Base-by-base conservation (phyloP, 2,329 filamentous ascomycete species). In the Aureobasidium namibiae region DNA sequence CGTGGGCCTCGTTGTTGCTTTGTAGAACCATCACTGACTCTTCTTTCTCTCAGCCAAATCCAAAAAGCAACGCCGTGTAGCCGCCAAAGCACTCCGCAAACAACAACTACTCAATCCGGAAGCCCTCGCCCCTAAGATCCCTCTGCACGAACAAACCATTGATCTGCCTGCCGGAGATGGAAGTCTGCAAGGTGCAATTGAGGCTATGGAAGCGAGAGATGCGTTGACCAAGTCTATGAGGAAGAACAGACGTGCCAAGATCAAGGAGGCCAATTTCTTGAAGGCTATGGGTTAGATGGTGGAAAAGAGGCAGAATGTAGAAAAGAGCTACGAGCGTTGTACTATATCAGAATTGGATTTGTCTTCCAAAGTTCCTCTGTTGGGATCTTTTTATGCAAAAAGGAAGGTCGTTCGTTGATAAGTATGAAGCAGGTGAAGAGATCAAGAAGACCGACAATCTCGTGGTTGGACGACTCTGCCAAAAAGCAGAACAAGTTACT, bases 211-310 rank as follows among this genome's bases (percentile, higher is more conserved):
- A 31, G 78, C 82, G 69, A 78, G 88, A 69, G 78, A 80, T 63
- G 83, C 85, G 66, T 76, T 92, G 67, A 87, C 80, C 64, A 82
- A 79, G 74, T 85, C 84, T 34, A 85, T 91, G 87, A 82, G 89
- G 68, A 82, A 82, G 71, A 87, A 90, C 77, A 80, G 89, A 70
- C 83, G 86, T 74, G 82, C 82, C 61, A 82, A 80, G 74, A 94
- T 94, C 69, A 92, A 92, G 83, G 89, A 94, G 79, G 76, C 75
- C 70, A 94, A 94, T 76, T 94, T 91, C 80, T 82, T 94, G 74
- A 89, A 87, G 81, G 83, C 84, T 44, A 90, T 92, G 87, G 68
- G 74, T 10, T 78, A 75, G 44, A 38, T 2, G 26, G 13, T 16
- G 11, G 16, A 44, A 1, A 8, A 3, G 10, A 16, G 36, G 13